Evolutionary conservation across 306 rosid genomes (phyloP).

Genomic region (Herpetospermum pedunculosum): DNA sequence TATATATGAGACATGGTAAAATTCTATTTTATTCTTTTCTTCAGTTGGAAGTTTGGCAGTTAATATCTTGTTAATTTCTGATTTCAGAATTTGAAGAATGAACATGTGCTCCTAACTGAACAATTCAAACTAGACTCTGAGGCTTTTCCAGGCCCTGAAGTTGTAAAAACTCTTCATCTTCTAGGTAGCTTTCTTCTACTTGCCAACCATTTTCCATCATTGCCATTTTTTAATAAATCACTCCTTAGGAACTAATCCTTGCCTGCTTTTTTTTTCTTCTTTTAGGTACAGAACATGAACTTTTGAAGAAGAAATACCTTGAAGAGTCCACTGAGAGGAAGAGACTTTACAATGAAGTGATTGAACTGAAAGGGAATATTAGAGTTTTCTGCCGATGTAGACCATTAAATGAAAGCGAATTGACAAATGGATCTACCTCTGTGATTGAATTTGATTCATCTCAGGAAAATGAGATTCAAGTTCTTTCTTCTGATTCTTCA

Average conservation of each 20-base stretch:
- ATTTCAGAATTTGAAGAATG: constrained; percentile 60
- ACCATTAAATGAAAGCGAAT: constrained; percentile 61
- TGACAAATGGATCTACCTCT: constrained; percentile 33
- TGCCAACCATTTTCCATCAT: neutral
- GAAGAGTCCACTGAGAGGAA: constrained; percentile 62
- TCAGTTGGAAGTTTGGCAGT: neutral
- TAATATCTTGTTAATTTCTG: neutral
- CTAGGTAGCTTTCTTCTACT: constrained; percentile 35
- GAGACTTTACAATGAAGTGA: constrained; percentile 75
- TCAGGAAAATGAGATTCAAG: constrained; percentile 67
- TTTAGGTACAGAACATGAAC: constrained; percentile 68
- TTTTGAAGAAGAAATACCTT: constrained; percentile 57
- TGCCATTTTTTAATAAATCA: neutral
- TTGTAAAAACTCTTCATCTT: constrained; percentile 46
- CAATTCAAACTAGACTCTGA: constrained; percentile 35
- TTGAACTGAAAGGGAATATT: constrained; percentile 86
- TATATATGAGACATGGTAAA: neutral
- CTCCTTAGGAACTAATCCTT: constrained; percentile 6
- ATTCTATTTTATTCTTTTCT: neutral
- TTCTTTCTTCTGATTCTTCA: constrained; percentile 68
- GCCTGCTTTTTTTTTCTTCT: constrained; percentile 9
- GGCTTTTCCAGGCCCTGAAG: constrained; percentile 52
- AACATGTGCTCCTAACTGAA: constrained; percentile 42
- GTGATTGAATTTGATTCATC: constrained; percentile 68
- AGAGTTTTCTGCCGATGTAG: constrained; percentile 96